A percentile compares a stretch with the other conserved stretches of the same genome.
Conservation (phyloP, 1,284 basidiomycete species). For the Lentinus polychrous region DNA sequence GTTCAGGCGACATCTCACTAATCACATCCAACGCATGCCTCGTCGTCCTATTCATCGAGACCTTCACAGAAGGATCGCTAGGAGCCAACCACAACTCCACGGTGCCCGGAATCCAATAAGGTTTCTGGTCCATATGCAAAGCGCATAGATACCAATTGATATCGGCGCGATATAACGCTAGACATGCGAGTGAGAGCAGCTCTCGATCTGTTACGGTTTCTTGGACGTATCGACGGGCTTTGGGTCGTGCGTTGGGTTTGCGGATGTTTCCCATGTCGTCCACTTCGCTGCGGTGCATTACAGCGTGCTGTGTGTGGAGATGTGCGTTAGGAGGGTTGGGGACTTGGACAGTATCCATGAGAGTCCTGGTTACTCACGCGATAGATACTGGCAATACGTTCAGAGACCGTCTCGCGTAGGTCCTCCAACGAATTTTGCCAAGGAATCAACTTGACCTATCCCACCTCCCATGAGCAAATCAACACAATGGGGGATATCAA, state of each 20-base stretch:
- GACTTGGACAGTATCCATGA: not conserved
- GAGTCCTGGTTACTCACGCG: slow-evolving; percentile 37
- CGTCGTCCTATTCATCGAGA: slow-evolving; percentile 45
- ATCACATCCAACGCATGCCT: slow-evolving; percentile 39
- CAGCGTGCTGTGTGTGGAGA: slow-evolving; percentile 20
- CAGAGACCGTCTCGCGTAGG: slow-evolving; percentile 37
- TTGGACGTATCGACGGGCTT: slow-evolving; percentile 46
- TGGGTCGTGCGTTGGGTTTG: slow-evolving; percentile 50
- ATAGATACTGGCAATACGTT: slow-evolving; percentile 49
- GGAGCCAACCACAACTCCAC: slow-evolving; percentile 54
- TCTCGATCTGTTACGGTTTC: slow-evolving; percentile 61
- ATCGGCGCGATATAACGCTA: slow-evolving; percentile 60
- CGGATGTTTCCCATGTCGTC: slow-evolving; percentile 50
- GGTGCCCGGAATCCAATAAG: slow-evolving; percentile 38
- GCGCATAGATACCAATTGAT: slow-evolving; percentile 42
- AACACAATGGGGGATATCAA: slow-evolving; percentile 15
- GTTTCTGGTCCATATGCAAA: slow-evolving; percentile 29
- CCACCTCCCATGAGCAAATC: slow-evolving; percentile 7
- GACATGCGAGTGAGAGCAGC: slow-evolving; percentile 54
- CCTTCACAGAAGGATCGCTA: slow-evolving; percentile 58
- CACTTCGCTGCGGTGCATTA: slow-evolving; percentile 48
- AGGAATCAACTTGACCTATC: slow-evolving; percentile 45
- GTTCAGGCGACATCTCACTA: slow-evolving; percentile 34
- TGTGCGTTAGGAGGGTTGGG: not conserved
- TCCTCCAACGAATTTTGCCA: slow-evolving; percentile 50